Conservation (phyloP, 202 grass and related monocot genomes). For the Dendrocalamus latiflorus region DNA sequence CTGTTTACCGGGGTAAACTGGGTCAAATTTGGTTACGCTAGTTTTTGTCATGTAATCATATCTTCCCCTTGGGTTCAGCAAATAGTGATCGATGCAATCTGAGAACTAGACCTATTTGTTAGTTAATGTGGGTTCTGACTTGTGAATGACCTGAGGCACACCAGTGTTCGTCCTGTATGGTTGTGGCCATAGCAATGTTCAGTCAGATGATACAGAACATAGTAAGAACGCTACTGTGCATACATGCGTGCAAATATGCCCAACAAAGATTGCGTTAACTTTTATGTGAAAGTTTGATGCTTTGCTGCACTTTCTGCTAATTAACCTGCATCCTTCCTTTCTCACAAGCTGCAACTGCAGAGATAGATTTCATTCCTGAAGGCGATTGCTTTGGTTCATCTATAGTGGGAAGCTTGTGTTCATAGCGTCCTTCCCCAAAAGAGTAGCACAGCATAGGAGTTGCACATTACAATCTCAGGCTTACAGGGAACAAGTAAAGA, state of each 20-base stretch:
- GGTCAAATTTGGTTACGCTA: not conserved
- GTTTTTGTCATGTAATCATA: not conserved
- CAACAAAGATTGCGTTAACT: not conserved
- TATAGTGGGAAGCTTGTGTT: not conserved
- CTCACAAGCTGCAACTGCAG: not conserved
- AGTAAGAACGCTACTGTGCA: not conserved
- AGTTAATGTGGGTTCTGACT: not conserved
- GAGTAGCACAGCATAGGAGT: not conserved
- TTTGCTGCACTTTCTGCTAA: not conserved
- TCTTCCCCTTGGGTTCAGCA: not conserved
- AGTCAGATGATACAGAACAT: conserved; percentile 11
- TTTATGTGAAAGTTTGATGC: not conserved
- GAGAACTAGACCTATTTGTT: not conserved
- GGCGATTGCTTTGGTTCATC: not conserved
- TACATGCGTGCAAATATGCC: conserved; percentile 1
- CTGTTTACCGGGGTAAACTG: not conserved
- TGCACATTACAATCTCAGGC: not conserved
- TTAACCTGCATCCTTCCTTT: not conserved
- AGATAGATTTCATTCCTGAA: not conserved
- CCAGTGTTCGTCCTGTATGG: conserved; percentile 6
- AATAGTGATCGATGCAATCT: not conserved
- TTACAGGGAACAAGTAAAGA: not conserved
- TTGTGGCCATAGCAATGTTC: not conserved
- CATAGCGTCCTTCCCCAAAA: not conserved
- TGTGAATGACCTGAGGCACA: conserved; percentile 5